Percentiles rank a stretch among this genome's conserved stretches.
phyloP scores from a whole-genome alignment of 805 yeast species.

The Kluyveromyces starmeri region DNA sequence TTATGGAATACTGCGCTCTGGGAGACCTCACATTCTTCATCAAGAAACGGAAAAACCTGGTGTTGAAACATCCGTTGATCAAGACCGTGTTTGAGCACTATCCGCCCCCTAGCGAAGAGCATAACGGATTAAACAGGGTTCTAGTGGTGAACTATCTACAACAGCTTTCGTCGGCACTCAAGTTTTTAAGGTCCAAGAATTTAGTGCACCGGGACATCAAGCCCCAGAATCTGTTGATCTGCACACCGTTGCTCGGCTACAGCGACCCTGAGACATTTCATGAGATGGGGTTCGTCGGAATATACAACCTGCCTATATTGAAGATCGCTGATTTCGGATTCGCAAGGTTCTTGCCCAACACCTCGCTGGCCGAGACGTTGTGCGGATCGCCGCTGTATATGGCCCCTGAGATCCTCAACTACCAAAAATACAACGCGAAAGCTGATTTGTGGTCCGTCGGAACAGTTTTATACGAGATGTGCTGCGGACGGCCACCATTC shows the following conservation, averaged over 20 bases:
- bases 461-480: constrained; percentile 91
- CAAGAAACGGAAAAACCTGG: constrained; percentile 61
- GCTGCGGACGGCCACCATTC: constrained; percentile 94
- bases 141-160: constrained; percentile 77
- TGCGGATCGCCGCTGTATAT: constrained; percentile 97
- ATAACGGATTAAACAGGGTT: constrained; percentile 71
- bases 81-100: constrained; percentile 67
- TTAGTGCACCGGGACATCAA: constrained; percentile 89
- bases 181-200: constrained; percentile 72
- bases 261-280: constrained; percentile 48
- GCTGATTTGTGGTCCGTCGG: constrained; percentile 99
- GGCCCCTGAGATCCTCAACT: constrained; percentile 96
- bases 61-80: constrained; percentile 68
- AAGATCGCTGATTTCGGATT: constrained; percentile 97
- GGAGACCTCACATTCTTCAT: constrained; percentile 91
- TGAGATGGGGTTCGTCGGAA: constrained; percentile 55
- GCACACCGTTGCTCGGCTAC: constrained; percentile 60
- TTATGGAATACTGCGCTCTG: constrained; percentile 94
- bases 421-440: constrained; percentile 93
- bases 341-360: constrained; percentile 87
- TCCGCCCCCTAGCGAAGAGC: constrained; percentile 66
- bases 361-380: constrained; percentile 91
- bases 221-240: constrained; percentile 69
- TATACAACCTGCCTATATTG: constrained; percentile 81
- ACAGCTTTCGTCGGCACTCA: constrained; percentile 77